Evolutionary conservation across 495 filamentous ascomycete genomes (phyloP), one percentile per base, ranked within the genome.

Genomic region (Tuber microsphaerosporum): DNA sequence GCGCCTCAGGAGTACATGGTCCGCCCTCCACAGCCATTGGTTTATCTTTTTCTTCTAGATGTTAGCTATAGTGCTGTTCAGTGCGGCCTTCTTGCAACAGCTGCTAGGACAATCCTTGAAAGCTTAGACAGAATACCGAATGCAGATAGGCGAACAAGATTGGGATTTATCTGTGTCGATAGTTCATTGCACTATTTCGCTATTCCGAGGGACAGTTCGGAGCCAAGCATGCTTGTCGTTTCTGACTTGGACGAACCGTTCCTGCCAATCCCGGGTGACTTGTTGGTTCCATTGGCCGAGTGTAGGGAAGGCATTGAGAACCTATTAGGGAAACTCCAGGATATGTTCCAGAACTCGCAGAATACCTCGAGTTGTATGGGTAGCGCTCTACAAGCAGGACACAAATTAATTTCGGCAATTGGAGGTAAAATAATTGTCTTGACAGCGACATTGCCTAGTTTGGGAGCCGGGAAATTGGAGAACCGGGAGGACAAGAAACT

Each of bases 1-100:
- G 95, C 95, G 10, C 95, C 95, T 19, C 96, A 98, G 84, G 95
- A 99, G 85, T 99, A 99, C 83, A 99, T 99, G 95, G 96, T 99
- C 44, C 91, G 95, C 34, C 94, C 95, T 73, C 95, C 95, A 3
- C 95, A 99, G 83, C 96, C 95, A 26, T 87, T 99, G 17, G 94
- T 97, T n/a, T 99, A 99, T 80, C 89, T 97, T 22, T 99, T 99
- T 88, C 86, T 98, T 75, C 92, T 99, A 82, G 95, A 99, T 82
- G 96, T 98, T 76, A 97, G 94, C 87, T 96, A 94, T 79, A 89
- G 93, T 14, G 90, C 95, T 39, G 93, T 99, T 46, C 92, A 92
- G 43, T 96, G 89, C 76, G 96, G 96, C 75, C 91, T 99, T n/a
- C 86, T 98, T 75, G 95, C 96, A 51, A 98, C 96, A 17, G 94